phyloP scores from a whole-genome alignment of 768 basidiomycete species.

The Lactarius hatsudake region DNA sequence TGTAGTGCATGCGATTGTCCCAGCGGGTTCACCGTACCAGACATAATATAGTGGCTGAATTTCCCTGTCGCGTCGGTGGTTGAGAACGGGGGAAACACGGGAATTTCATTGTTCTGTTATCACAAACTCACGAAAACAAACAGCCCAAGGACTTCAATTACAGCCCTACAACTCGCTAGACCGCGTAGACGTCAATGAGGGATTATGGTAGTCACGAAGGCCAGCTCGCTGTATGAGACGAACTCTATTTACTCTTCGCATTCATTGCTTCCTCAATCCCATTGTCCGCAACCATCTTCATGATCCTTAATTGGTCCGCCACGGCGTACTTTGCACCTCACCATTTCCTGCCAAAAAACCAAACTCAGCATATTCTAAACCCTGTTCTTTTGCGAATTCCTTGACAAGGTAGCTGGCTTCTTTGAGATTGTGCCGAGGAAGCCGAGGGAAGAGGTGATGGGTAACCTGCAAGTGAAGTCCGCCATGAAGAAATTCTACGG shows the following conservation, averaged over 20 bases:
- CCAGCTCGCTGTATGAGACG: not conserved
- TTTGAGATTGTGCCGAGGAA: constrained; percentile 90
- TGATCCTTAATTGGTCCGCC: constrained; percentile 80
- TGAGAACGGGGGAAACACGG: too few relatives aligned
- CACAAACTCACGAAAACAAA: constrained; percentile 14
- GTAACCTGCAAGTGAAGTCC: constrained; percentile 98
- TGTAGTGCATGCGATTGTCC: too few relatives aligned
- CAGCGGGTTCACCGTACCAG: too few relatives aligned
- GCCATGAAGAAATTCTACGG: constrained; percentile 88
- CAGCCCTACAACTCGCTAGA: constrained; percentile 58
- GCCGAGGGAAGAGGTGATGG: constrained; percentile 93
- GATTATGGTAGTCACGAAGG: not conserved
- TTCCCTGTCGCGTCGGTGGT: too few relatives aligned
- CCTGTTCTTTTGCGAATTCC: constrained; percentile 81
- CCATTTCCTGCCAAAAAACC: constrained; percentile 84
- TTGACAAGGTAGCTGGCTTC: constrained; percentile 83
- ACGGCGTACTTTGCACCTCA: constrained; percentile 83
- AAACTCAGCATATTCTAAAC: constrained; percentile 86
- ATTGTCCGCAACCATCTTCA: constrained; percentile 75
- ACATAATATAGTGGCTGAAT: too few relatives aligned
- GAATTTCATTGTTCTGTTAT: not conserved
- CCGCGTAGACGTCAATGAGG: constrained; percentile 19
- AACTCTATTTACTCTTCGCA: constrained; percentile 37
- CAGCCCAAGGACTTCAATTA: constrained; percentile 77
- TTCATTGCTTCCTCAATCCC: constrained; percentile 66